Conservation (phyloP, 2,329 filamentous ascomycete genomes). For the Didymella glomerata region DNA sequence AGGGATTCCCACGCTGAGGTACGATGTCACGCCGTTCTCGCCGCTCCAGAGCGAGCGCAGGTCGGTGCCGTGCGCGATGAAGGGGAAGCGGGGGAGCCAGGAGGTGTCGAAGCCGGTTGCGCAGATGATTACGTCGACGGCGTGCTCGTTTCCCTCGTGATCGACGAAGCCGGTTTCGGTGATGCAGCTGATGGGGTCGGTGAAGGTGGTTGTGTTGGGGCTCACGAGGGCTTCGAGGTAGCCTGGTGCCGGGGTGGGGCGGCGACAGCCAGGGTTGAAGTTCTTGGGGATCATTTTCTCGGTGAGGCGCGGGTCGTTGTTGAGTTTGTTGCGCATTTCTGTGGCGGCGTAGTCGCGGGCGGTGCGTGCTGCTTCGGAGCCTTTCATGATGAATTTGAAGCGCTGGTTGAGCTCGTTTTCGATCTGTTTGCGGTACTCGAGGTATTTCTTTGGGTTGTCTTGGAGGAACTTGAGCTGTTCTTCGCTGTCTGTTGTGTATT, state of each 20-base stretch:
- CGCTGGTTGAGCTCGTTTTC: slow-evolving; percentile 61
- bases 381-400: slow-evolving; percentile 63
- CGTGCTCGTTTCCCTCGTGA: slow-evolving; percentile 28
- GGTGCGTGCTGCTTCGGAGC: slow-evolving; percentile 55
- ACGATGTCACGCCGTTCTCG: slow-evolving; percentile 49
- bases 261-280: slow-evolving; percentile 37
- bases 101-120: slow-evolving; percentile 55
- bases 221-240: slow-evolving; percentile 34
- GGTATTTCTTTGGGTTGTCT: slow-evolving; percentile 55
- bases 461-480: slow-evolving; percentile 53
- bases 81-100: slow-evolving; percentile 38
- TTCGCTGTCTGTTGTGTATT: slow-evolving; percentile 42
- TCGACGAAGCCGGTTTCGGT: slow-evolving; percentile 35
- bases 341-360: slow-evolving; percentile 52
- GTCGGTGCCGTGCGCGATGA: slow-evolving; percentile 39
- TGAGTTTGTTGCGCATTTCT: slow-evolving; percentile 54
- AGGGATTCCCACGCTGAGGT: slow-evolving; percentile 54
- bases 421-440: slow-evolving; percentile 59
- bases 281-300: slow-evolving; percentile 58
- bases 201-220: slow-evolving; percentile 33
- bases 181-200: slow-evolving; percentile 29
- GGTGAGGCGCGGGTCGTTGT: slow-evolving; percentile 50
- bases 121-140: slow-evolving; percentile 54
- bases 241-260: slow-evolving; percentile 37
- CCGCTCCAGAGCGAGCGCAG: slow-evolving; percentile 51